phyloP scores from a whole-genome alignment of 106 monocot genomes.

The Apostasia ramifera region DNA sequence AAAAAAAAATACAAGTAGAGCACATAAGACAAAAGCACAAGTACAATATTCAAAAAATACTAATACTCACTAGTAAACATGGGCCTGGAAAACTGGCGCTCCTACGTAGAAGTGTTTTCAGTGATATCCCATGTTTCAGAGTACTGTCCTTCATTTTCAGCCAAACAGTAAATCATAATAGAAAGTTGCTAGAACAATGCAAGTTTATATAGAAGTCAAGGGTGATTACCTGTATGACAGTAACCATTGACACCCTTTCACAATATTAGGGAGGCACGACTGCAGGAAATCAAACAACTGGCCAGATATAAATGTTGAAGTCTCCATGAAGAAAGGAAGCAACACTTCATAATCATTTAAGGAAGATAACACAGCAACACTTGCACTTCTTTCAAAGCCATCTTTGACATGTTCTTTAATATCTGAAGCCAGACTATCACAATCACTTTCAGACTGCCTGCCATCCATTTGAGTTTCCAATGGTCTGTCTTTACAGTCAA shows the following conservation, averaged over 20 bases:
- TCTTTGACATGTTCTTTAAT: constrained; percentile 8
- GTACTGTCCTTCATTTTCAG: constrained; percentile 75
- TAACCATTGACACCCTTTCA: constrained; percentile 87
- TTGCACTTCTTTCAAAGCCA: constrained; percentile 14
- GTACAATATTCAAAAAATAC: neutral
- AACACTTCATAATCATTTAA: neutral
- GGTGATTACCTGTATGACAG: constrained; percentile 71
- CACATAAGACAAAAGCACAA: constrained; percentile 5
- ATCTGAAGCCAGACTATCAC: constrained; percentile 5
- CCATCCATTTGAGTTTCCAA: constrained; percentile 14
- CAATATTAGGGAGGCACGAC: constrained; percentile 77
- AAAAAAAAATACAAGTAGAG: neutral
- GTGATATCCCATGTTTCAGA: constrained; percentile 90
- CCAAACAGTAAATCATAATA: constrained; percentile 20
- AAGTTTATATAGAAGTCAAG: neutral
- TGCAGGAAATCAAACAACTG: constrained; percentile 72
- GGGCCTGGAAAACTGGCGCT: constrained; percentile 57
- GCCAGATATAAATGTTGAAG: constrained; percentile 56
- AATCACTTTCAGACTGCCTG: constrained; percentile 22
- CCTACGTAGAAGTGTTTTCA: constrained; percentile 72
- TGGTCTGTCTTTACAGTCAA: constrained; percentile 22
- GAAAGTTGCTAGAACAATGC: neutral
- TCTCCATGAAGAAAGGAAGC: constrained; percentile 40
- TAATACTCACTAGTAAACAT: constrained; percentile 63
- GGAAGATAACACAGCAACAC: constrained; percentile 13